Evolutionary conservation across 2,329 filamentous ascomycete genomes (phyloP), one percentile per base, ranked within the genome.

Genomic region (Aspergillus sojae): DNA sequence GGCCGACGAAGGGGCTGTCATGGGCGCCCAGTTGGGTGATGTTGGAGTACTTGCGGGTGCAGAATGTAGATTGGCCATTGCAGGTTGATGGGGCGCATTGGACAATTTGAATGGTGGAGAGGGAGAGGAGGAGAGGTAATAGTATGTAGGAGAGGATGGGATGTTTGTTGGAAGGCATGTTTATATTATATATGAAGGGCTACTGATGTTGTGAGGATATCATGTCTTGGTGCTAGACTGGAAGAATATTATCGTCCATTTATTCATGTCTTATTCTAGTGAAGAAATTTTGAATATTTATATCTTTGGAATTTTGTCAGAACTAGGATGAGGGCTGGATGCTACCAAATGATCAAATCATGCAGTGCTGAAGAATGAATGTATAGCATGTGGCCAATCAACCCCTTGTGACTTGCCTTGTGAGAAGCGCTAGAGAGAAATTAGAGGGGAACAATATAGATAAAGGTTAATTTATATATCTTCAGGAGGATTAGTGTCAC

Each of bases 21-120:
- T 91, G 89, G 7, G 89, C 82, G 28, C 88, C 89, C 21, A 89
- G 77, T 63, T 86, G 84, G n/a, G 85, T 85, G 60, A 90, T 74
- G 43, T 88, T 82, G 65, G 86, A 86, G 77, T 89, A 90, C 48
- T 74, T 77, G 45, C 85, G 83, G 55, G 74, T 72, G 76, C 88
- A 90, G 60, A 87, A 84, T 45, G 81, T 81, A 1, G 82, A 70
- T 59, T 83, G 79, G 65, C 87, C 87, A 71, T 90, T 90, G 78
- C 88, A 90, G 67, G 73, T 36, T 16, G 63, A 39, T 32, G 28
- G 48, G 28, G 59, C 46, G 11, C 60, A 61, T 45, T 65, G 34
- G 36, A 64, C 58, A 10, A 60, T 54, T 34, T 64, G 60, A 30
- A 52, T 32, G n/a, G 64, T 39, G 41, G 55, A 23, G 21, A 56